phyloP scores from a whole-genome alignment of 2,329 filamentous ascomycete genomes.

The Fusarium burgessii region DNA sequence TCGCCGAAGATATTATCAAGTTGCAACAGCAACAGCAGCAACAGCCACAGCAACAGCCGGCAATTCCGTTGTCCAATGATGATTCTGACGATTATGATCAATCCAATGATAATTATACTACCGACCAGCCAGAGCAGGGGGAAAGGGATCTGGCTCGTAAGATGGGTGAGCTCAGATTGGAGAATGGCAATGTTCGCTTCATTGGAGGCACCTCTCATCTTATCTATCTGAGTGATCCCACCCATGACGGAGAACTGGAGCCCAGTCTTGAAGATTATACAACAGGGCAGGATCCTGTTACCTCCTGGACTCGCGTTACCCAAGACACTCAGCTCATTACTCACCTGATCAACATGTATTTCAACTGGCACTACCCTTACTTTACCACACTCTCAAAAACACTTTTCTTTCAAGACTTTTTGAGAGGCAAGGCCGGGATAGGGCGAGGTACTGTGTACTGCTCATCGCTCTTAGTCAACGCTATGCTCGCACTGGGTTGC shows the following conservation, averaged over 20 bases:
- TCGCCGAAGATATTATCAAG: slow-evolving; percentile 66
- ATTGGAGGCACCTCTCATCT: slow-evolving; percentile 95
- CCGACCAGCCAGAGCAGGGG: slow-evolving; percentile 60
- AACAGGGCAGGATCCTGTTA: slow-evolving; percentile 75
- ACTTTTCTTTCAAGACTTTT: slow-evolving; percentile 88
- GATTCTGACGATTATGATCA: slow-evolving; percentile 57
- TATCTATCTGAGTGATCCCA: slow-evolving; percentile 76
- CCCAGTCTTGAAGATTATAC: slow-evolving; percentile 60
- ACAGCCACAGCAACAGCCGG: slow-evolving; percentile 55
- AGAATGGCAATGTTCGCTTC: slow-evolving; percentile 89
- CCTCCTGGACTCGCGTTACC: slow-evolving; percentile 90
- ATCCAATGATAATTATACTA: slow-evolving; percentile 55
- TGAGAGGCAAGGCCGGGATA: slow-evolving; percentile 72
- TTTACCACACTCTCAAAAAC: slow-evolving; percentile 91
- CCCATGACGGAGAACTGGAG: slow-evolving; percentile 54
- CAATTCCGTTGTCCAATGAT: slow-evolving; percentile 52
- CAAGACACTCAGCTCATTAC: slow-evolving; percentile 81
- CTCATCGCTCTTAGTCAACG: slow-evolving; percentile 89
- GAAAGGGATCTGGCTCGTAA: slow-evolving; percentile 90
- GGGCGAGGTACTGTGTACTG: slow-evolving; percentile 78
- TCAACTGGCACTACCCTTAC: slow-evolving; percentile 97
- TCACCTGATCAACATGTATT: slow-evolving; percentile 97
- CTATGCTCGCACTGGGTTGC: slow-evolving; percentile 91
- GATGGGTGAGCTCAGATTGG: slow-evolving; percentile 90
- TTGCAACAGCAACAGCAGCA: slow-evolving; percentile 53